These are phyloP conservation scores for Rhizophora apiculata DNA, from an alignment of 345 rosid species.

Conservation along the genomic window DNA sequence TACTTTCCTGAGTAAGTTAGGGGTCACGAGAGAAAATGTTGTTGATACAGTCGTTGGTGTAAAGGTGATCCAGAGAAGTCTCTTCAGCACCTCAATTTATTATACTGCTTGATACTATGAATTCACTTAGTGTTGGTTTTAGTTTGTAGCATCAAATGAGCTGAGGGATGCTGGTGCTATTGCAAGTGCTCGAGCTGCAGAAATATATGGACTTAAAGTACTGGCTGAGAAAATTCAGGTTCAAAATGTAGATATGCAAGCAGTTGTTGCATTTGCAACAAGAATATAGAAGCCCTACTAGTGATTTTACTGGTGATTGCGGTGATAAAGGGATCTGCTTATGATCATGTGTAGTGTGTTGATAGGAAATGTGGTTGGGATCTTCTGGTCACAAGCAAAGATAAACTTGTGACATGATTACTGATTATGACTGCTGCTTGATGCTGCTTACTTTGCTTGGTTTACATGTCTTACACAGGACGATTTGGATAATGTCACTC, in stretches of 20 bases:
- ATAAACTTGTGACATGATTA: no score
- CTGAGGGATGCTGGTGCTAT: slow-evolving; percentile 61
- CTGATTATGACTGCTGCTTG: no score
- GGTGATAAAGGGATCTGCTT: not conserved
- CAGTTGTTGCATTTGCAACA: not conserved
- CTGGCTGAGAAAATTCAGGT: slow-evolving; percentile 66
- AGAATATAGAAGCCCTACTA: not conserved
- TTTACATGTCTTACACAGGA: no score
- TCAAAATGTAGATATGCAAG: not conserved
- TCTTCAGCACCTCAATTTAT: not conserved
- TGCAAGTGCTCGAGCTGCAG: slow-evolving; percentile 74
- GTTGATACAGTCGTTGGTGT: slow-evolving; percentile 53
- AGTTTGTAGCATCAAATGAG: slow-evolving; percentile 47
- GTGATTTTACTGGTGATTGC: not conserved
- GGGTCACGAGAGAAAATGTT: slow-evolving; percentile 40
- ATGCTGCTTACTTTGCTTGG: no score
- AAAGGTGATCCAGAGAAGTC: slow-evolving; percentile 32
- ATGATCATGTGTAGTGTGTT: not conserved
- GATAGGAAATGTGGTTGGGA: no score
- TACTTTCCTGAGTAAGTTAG: slow-evolving; percentile 33
- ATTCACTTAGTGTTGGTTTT: slow-evolving; percentile 15
- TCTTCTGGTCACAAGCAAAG: no score
- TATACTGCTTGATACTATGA: not conserved
- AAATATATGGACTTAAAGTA: slow-evolving; percentile 65
- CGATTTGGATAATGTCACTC: no score